Percentiles rank a stretch among this genome's conserved stretches.
These are phyloP conservation scores for Punctularia strigosozonata DNA, from an alignment of 768 basidiomycete genomes.

Conservation along the genomic window DNA sequence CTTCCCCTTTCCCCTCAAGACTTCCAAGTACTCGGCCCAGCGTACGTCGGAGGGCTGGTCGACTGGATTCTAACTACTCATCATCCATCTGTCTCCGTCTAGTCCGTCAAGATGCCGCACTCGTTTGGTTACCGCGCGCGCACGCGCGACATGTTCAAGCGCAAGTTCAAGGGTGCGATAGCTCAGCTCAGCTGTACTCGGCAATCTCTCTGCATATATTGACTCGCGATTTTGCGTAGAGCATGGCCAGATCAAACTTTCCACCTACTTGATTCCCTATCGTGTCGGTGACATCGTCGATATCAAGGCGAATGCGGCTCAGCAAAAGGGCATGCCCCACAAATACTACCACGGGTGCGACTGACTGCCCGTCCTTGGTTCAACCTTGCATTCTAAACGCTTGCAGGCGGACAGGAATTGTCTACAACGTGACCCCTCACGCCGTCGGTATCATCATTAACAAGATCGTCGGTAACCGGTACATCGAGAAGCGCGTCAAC, in stretches of 20 bases:
- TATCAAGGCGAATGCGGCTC: conserved; percentile 98
- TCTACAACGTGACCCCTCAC: conserved; percentile 95
- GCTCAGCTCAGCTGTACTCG: conserved; percentile 3
- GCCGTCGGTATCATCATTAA: conserved; percentile 95
- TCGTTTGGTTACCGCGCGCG: conserved; percentile 99
- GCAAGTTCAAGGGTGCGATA: conserved; percentile 89
- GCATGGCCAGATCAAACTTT: conserved; percentile 81
- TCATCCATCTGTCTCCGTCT: conserved; percentile 4
- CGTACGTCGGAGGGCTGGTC: too few relatives aligned
- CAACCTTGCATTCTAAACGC: neutral
- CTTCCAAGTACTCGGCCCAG: conserved; percentile 25
- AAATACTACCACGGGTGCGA: conserved; percentile 96
- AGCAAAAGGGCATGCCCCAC: conserved; percentile 99
- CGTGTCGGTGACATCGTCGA: conserved; percentile 97
- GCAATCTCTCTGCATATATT: conserved; percentile 1
- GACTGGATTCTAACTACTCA: conserved; percentile 8
- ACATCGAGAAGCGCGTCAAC: conserved; percentile 99
- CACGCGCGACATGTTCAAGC: conserved; percentile 99
- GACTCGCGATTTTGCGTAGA: too few relatives aligned
- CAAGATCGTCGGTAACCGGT: conserved; percentile 98
- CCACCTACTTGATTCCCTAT: conserved; percentile 90
- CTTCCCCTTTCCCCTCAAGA: conserved; percentile 18
- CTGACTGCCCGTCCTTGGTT: neutral
- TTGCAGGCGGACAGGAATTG: conserved; percentile 86
- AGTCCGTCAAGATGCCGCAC: conserved; percentile 93